phyloP scores from a whole-genome alignment of 2,329 filamentous ascomycete genomes.

The Ophidiomyces ophidiicola region DNA sequence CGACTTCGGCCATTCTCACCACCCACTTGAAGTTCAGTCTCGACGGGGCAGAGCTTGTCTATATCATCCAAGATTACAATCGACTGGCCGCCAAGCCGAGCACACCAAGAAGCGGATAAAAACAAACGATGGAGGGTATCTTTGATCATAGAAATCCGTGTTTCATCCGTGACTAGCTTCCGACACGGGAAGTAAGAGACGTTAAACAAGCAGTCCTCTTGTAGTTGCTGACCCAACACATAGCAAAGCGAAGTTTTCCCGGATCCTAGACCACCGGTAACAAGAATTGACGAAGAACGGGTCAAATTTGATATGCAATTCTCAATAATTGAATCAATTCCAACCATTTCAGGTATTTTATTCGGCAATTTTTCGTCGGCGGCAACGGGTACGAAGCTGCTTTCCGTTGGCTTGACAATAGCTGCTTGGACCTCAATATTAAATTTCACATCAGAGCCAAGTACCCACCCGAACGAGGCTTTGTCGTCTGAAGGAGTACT shows the following conservation, averaged over 20 bases:
- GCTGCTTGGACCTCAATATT: constrained; percentile 64
- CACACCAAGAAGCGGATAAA: constrained; percentile 81
- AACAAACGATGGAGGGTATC: constrained; percentile 76
- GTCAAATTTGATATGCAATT: constrained; percentile 64
- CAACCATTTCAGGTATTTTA: constrained; percentile 55
- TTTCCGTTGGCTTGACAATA: constrained; percentile 51
- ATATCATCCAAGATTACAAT: constrained; percentile 85
- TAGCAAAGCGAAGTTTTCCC: constrained; percentile 78
- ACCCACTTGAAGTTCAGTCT: constrained; percentile 87
- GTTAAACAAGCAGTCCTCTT: constrained; percentile 63
- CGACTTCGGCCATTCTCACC: constrained; percentile 87
- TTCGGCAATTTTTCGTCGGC: constrained; percentile 46
- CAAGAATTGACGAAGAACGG: constrained; percentile 74
- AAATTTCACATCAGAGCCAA: constrained; percentile 63
- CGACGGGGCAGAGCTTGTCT: constrained; percentile 81
- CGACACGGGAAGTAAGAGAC: constrained; percentile 77
- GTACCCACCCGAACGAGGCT: constrained; percentile 49
- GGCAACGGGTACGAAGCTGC: constrained; percentile 28
- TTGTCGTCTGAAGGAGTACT: constrained; percentile 26
- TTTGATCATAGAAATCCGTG: constrained; percentile 76
- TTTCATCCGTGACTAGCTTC: constrained; percentile 82
- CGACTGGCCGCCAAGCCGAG: constrained; percentile 68
- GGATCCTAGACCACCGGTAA: constrained; percentile 79
- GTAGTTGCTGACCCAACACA: constrained; percentile 60
- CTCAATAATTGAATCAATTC: constrained; percentile 64